Evolutionary conservation across 768 basidiomycete genomes (phyloP).

Genomic region (Chalciporus piperatus): DNA sequence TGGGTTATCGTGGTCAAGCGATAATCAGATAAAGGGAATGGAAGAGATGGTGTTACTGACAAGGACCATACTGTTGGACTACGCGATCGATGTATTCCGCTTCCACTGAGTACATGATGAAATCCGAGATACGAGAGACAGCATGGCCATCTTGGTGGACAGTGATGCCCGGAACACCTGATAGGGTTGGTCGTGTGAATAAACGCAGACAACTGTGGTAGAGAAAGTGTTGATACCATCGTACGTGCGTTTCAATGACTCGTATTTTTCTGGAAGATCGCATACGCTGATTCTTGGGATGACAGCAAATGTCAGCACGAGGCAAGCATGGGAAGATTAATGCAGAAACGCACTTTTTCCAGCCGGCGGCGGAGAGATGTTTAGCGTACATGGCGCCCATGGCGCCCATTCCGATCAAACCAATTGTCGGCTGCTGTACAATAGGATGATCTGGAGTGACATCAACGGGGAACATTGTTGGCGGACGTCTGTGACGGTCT

Average conservation of each 20-base stretch:
- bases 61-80: constrained; percentile 90
- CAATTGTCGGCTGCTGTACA: constrained; percentile 71
- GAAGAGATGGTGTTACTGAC: constrained; percentile 41
- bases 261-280: constrained; percentile 74
- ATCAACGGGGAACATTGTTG: constrained; percentile 14
- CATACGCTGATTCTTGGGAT: constrained; percentile 79
- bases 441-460: constrained; percentile 34
- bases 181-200: constrained; percentile 10
- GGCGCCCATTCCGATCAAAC: constrained; percentile 95
- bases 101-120: constrained; percentile 94
- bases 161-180: constrained; percentile 59
- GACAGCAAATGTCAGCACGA: not conserved
- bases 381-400: constrained; percentile 96
- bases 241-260: constrained; percentile 57
- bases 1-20: not conserved
- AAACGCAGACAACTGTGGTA: not conserved
- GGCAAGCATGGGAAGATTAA: not conserved
- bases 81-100: constrained; percentile 82
- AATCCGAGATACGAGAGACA: constrained; percentile 87
- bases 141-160: constrained; percentile 79
- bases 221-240: constrained; percentile 41
- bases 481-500: constrained; percentile 19
- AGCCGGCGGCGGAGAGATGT: constrained; percentile 73
- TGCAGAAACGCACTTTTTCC: constrained; percentile 59
- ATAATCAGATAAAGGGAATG: not conserved